A percentile compares a stretch with the other conserved stretches of the same genome.
These are phyloP conservation scores for Coemansia sp. DNA, from an alignment of 192 early-diverging fungal species.

Conservation along the genomic window DNA sequence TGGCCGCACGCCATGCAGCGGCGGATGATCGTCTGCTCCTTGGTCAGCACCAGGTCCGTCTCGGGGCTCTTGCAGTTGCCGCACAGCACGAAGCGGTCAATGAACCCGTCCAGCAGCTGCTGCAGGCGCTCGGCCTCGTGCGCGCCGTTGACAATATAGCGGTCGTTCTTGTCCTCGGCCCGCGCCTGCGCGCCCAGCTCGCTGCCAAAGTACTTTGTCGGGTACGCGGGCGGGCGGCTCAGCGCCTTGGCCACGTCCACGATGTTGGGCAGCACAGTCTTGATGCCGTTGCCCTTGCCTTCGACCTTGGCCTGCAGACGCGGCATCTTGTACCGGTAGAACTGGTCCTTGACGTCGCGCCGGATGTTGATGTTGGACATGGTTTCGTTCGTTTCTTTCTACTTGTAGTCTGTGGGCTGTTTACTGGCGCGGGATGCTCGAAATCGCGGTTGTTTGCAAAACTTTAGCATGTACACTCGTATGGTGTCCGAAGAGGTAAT, in stretches of 20 bases:
- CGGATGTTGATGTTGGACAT: conserved; percentile 78
- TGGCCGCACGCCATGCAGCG: conserved; percentile 97
- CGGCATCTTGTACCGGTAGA: conserved; percentile 99
- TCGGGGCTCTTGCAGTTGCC: conserved; percentile 93
- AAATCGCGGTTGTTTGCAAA: conserved; percentile 14
- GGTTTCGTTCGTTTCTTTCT: conserved; percentile 42
- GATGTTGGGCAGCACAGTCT: conserved; percentile 98
- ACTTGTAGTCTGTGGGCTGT: conserved; percentile 1
- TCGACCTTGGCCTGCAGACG: conserved; percentile 85
- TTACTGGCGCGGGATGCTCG: conserved; percentile 5
- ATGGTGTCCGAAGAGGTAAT: background rate
- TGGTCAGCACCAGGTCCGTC: conserved; percentile 64
- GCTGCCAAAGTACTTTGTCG: conserved; percentile 91
- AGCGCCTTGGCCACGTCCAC: conserved; percentile 87
- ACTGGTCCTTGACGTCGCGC: conserved; percentile 87
- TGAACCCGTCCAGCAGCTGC: conserved; percentile 82
- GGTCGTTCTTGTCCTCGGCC: conserved; percentile 84
- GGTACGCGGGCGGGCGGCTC: conserved; percentile 81
- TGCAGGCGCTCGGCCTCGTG: conserved; percentile 88
- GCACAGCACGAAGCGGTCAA: conserved; percentile 94
- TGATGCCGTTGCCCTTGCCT: conserved; percentile 99
- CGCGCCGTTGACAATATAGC: conserved; percentile 94
- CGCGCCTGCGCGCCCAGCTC: conserved; percentile 95
- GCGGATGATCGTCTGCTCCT: conserved; percentile 59
- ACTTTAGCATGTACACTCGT: conserved; percentile 26